Evolutionary conservation across 768 basidiomycete genomes (phyloP).

Genomic region (Neoboletus brunneissimus): DNA sequence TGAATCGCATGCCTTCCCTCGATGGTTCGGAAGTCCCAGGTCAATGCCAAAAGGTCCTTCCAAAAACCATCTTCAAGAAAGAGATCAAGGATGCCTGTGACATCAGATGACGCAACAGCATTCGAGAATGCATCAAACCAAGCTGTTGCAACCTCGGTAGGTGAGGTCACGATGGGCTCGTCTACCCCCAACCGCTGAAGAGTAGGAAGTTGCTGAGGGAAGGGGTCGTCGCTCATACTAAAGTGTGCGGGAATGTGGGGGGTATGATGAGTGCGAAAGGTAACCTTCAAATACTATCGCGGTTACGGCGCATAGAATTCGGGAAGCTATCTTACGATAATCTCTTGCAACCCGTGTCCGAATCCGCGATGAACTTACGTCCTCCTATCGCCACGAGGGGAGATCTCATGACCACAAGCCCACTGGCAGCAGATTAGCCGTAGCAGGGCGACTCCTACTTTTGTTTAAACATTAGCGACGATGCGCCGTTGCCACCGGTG

Average conservation of each 20-base stretch:
- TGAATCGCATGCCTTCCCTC: slow-evolving; percentile 38
- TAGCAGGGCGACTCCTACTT: no score
- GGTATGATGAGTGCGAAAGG: neutral
- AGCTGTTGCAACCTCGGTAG: slow-evolving; percentile 19
- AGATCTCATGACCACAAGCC: neutral
- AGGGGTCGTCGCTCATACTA: slow-evolving; percentile 19
- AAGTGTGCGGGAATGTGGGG: neutral
- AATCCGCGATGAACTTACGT: neutral
- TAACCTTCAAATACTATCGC: neutral
- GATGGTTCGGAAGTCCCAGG: slow-evolving; percentile 56
- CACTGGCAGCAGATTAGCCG: no score
- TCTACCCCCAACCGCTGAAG: slow-evolving; percentile 27
- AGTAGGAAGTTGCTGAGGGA: slow-evolving; percentile 30
- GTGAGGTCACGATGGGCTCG: slow-evolving; percentile 19
- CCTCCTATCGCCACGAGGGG: neutral
- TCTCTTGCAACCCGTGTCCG: neutral
- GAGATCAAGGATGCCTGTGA: slow-evolving; percentile 21
- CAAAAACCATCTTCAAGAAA: slow-evolving; percentile 39
- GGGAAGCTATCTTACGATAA: neutral
- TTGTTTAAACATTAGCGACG: no score
- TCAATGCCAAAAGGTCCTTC: slow-evolving; percentile 53
- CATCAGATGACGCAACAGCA: slow-evolving; percentile 19
- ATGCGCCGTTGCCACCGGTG: no score
- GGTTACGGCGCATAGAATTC: neutral
- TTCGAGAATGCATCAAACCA: slow-evolving; percentile 27